Evolutionary conservation across 139 green algal species (phyloP).

Genomic region (Coelastrella sp.): DNA sequence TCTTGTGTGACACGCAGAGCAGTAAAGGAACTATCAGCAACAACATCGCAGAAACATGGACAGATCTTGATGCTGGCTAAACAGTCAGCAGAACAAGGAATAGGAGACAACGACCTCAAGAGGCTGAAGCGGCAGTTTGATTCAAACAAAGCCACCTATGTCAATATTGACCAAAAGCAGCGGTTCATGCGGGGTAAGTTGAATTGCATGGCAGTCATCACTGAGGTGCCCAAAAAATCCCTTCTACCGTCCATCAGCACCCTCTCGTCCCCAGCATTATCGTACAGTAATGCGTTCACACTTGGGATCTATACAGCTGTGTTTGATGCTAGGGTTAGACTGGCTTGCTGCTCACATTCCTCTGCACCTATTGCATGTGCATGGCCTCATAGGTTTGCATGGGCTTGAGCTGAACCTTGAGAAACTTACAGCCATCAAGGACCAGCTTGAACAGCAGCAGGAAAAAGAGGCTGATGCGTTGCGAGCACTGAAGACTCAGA

Average conservation of each 20-base stretch:
- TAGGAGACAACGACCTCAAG: constrained; percentile 51
- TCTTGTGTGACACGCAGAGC: neutral
- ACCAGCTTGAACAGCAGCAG: constrained; percentile 36
- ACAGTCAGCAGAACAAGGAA: constrained; percentile 29
- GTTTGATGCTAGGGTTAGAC: too few relatives aligned
- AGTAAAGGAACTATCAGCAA: constrained; percentile 34
- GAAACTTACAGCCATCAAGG: constrained; percentile 12
- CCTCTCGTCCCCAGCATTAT: neutral
- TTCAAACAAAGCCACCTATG: constrained; percentile 39
- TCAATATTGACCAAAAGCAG: constrained; percentile 51
- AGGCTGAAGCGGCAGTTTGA: constrained; percentile 46
- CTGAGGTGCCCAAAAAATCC: neutral
- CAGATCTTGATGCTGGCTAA: constrained; percentile 27
- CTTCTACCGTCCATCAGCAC: neutral
- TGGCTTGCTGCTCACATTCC: neutral
- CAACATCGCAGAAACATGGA: constrained; percentile 23
- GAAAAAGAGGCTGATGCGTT: constrained; percentile 22
- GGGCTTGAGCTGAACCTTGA: constrained; percentile 18
- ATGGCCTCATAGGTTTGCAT: constrained; percentile 31
- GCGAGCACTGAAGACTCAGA: constrained; percentile 31
- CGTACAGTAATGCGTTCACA: too few relatives aligned
- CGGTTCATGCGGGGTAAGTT: constrained; percentile 46
- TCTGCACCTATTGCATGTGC: neutral
- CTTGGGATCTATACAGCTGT: too few relatives aligned
- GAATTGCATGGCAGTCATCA: neutral